Percentiles rank a stretch among this genome's conserved stretches.
phyloP scores from a whole-genome alignment of 225 moss, liverwort and hornwort species.

The Lunularia cruciata region DNA sequence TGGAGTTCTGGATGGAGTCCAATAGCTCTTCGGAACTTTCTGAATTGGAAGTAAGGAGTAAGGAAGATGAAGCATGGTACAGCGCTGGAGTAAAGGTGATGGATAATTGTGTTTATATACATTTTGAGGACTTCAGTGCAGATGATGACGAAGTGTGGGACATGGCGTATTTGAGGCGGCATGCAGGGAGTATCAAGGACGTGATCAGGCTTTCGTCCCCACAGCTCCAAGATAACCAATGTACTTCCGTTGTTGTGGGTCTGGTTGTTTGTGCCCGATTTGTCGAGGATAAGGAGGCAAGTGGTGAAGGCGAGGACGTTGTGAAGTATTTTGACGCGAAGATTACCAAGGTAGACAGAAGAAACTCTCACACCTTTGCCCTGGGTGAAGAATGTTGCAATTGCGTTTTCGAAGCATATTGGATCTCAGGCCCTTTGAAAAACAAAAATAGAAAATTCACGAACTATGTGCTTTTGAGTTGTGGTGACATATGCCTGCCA shows the following conservation, averaged over 20 bases:
- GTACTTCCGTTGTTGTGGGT: not conserved
- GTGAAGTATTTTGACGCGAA: constrained; percentile 14
- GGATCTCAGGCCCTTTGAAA: not conserved
- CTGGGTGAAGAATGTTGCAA: constrained; percentile 1
- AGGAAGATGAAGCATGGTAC: constrained; percentile 6
- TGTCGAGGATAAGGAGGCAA: not conserved
- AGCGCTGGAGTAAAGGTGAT: not conserved
- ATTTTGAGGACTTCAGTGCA: not conserved
- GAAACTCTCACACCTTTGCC: not conserved
- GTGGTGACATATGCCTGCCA: constrained; percentile 3
- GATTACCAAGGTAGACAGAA: not conserved
- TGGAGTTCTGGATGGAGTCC: too few relatives aligned
- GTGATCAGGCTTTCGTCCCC: constrained; percentile 2
- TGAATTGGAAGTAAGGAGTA: constrained; percentile 9
- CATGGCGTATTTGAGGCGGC: not conserved
- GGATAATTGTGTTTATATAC: not conserved
- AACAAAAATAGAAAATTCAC: not conserved
- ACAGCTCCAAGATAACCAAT: constrained; percentile 16
- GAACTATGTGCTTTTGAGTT: not conserved
- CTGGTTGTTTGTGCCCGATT: constrained; percentile 3
- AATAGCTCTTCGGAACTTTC: too few relatives aligned
- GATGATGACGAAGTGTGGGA: constrained; percentile 18
- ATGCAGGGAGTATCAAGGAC: not conserved
- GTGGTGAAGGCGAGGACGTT: not conserved
- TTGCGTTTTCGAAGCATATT: constrained; percentile 8